These are phyloP conservation scores for Primulina eburnea DNA, from an alignment of 257 asterid genomes.

Conservation along the genomic window DNA sequence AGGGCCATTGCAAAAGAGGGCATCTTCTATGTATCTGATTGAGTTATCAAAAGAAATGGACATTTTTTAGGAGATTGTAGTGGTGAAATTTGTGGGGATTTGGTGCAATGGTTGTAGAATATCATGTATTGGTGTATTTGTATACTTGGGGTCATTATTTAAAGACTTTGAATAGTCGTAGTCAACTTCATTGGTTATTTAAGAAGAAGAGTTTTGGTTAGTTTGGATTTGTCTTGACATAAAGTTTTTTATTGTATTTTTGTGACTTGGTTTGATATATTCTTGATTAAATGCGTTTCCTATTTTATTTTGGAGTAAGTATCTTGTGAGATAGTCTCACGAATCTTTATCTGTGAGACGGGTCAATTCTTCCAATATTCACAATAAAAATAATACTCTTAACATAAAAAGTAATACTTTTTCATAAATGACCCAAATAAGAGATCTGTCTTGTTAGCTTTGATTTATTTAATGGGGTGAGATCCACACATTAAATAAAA, in stretches of 20 bases:
- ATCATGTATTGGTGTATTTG: background rate
- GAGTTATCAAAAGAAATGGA: constrained; percentile 15
- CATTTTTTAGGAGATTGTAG: constrained; percentile 6
- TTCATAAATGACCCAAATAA: too few species aligned
- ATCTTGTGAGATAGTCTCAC: too few species aligned
- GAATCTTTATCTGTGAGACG: too few species aligned
- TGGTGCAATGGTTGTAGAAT: background rate
- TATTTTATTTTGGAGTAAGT: too few species aligned
- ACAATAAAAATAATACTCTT: too few species aligned
- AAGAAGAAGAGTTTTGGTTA: too few species aligned
- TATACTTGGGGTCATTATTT: background rate
- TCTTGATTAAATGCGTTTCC: background rate
- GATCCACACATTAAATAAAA: too few species aligned
- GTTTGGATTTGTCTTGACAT: background rate
- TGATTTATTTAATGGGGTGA: too few species aligned
- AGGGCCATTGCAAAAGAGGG: constrained; percentile 27
- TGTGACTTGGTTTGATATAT: constrained; percentile 5
- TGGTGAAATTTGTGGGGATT: constrained; percentile 2
- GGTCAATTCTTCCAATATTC: too few species aligned
- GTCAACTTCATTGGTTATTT: background rate
- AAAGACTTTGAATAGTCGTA: background rate
- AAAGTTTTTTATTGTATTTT: background rate
- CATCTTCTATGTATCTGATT: constrained; percentile 30
- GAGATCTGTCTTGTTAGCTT: too few species aligned
- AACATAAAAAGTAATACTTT: too few species aligned